Percentiles rank a stretch among this genome's conserved stretches.
These are phyloP conservation scores for Solanum etuberosum DNA, from an alignment of 257 asterid species.

Conservation along the genomic window DNA sequence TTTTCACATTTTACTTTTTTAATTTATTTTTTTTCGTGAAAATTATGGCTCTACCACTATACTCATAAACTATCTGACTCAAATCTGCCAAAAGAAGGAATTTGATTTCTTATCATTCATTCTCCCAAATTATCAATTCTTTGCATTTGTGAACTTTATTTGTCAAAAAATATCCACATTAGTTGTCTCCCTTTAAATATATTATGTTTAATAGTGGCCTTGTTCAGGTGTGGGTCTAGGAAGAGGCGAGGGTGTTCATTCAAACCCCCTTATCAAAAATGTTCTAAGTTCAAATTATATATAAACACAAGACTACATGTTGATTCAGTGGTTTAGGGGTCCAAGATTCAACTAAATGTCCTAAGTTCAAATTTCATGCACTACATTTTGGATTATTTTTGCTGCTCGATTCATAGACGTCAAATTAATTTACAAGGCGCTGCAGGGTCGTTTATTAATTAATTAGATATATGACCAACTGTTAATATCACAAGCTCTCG, in stretches of 20 bases:
- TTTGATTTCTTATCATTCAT: background rate
- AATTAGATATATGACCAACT: rapidly evolving
- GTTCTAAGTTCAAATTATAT: background rate
- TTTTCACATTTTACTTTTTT: background rate
- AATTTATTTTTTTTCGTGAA: background rate
- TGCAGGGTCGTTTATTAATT: rapidly evolving
- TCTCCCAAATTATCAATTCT: background rate
- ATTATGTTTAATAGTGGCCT: background rate
- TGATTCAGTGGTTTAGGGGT: too few relatives aligned
- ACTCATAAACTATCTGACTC: background rate
- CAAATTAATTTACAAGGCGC: background rate
- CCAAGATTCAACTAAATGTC: background rate
- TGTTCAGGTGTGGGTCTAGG: background rate
- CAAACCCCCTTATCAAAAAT: background rate
- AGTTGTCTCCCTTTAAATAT: background rate
- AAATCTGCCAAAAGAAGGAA: background rate
- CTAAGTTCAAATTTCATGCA: background rate
- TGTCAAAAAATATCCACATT: background rate
- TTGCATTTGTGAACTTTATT: background rate
- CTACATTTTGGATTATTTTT: background rate
- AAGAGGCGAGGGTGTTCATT: background rate
- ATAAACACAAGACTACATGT: background rate
- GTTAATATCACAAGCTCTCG: conserved; percentile 24
- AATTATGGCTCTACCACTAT: background rate
- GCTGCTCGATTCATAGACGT: background rate